These are phyloP conservation scores for Wallemia ichthyophaga DNA, from an alignment of 1,284 basidiomycete species.

Conservation along the genomic window DNA sequence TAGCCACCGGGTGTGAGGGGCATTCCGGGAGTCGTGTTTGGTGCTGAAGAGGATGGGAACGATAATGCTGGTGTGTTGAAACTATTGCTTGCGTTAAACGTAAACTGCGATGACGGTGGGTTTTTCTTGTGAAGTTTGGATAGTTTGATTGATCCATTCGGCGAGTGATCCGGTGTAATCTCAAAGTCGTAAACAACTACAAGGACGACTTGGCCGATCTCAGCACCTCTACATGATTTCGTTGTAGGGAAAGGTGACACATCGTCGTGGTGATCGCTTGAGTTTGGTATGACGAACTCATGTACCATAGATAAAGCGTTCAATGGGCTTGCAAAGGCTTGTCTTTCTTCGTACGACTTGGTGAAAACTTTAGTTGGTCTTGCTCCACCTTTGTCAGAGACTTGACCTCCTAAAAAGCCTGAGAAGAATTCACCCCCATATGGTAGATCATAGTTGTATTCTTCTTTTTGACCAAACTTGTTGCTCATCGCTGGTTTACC, in stretches of 20 bases:
- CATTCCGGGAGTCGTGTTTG: neutral
- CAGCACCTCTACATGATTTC: neutral
- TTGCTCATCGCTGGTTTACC: neutral
- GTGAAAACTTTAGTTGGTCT: neutral
- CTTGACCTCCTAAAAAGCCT: neutral
- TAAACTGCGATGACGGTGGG: neutral
- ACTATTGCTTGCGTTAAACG: neutral
- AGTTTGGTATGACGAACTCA: neutral
- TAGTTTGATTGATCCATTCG: neutral
- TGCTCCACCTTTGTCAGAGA: neutral
- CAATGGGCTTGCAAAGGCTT: neutral
- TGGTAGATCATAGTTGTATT: neutral
- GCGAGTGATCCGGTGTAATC: neutral
- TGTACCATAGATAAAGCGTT: neutral
- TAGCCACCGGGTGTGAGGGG: neutral
- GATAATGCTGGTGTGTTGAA: neutral
- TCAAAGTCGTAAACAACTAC: conserved; percentile 1
- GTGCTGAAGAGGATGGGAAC: neutral
- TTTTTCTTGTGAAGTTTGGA: neutral
- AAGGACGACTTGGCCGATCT: conserved; percentile 1
- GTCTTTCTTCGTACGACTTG: neutral
- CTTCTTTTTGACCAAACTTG: neutral
- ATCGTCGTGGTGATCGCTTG: neutral
- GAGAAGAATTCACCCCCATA: conserved; percentile 1
- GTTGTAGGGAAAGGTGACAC: neutral